Conservation (phyloP, 768 basidiomycete genomes). For the Mycena chlorophos region DNA sequence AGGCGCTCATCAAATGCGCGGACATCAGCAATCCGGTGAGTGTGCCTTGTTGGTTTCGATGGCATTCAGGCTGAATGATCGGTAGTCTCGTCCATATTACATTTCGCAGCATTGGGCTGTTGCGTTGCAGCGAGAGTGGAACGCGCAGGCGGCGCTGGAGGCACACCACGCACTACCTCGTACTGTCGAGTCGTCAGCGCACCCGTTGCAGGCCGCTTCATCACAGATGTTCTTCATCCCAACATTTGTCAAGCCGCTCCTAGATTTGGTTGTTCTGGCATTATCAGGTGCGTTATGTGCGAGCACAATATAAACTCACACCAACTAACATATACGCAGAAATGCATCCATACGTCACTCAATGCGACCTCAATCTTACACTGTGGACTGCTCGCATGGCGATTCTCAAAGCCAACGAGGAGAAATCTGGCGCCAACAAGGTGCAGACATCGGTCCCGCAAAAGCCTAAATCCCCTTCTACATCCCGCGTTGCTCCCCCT, state of each 20-base stretch:
- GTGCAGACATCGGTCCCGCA: constrained; percentile 18
- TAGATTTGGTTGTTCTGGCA: constrained; percentile 69
- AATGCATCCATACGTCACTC: constrained; percentile 63
- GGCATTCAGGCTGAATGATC: constrained; percentile 4
- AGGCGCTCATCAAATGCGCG: constrained; percentile 93
- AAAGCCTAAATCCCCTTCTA: background rate
- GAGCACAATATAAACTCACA: background rate
- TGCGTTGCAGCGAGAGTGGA: constrained; percentile 89
- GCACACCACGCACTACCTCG: constrained; percentile 69
- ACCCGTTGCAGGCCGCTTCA: constrained; percentile 56
- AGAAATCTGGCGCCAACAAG: constrained; percentile 10
- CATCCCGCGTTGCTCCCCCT: background rate
- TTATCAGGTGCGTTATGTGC: constrained; percentile 57
- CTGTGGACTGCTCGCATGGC: constrained; percentile 62
- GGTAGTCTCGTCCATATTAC: constrained; percentile 85
- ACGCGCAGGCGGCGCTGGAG: constrained; percentile 85
- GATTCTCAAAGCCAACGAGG: constrained; percentile 34
- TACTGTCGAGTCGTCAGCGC: constrained; percentile 47
- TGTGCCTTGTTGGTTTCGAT: constrained; percentile 23
- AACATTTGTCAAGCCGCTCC: constrained; percentile 79
- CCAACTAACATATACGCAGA: constrained; percentile 39
- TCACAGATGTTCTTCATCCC: constrained; percentile 90
- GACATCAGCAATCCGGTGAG: constrained; percentile 98
- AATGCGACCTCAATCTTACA: constrained; percentile 68
- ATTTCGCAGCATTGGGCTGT: constrained; percentile 92